Evolutionary conservation across 1,284 basidiomycete genomes (phyloP), one percentile per base, ranked within the genome.

Genomic region (Ustilago xerochloae): DNA sequence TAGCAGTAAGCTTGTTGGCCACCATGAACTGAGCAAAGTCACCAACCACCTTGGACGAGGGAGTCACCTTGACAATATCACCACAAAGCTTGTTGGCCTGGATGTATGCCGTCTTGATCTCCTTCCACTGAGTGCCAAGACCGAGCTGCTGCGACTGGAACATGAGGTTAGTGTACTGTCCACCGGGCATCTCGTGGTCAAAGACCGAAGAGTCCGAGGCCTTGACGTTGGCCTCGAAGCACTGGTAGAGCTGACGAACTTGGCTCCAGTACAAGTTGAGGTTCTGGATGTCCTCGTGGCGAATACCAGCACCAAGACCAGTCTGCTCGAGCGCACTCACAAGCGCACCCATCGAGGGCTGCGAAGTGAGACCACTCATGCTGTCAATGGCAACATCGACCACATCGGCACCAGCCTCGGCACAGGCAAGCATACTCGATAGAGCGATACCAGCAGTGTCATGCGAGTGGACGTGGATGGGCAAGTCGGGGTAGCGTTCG

Each of bases 141-240:
- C 97, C 97, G 55, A 99, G 90, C 86, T 98, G 95, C 62, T 94
- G 89, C 73, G 96, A 94, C 90, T 99, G 97, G 93, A 99, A 99
- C 91, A 86, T 85, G 64, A 86, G 77, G 81, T 86, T 86, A 60
- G 86, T 86, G 81, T 86, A 86, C 78, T 86, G 85, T 32, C 95
- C 96, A 85, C 97, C 97, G 55, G 97, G 97, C 97, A 99, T 99
- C 87, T 99, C 95, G 87, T 99, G 97, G 84, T 96, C 95, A 84
- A 98, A 99, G 67, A 98, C 95, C 86, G 93, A 94, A 48, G 82
- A 84, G 77, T 86, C 85, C 46, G 94, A 96, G 26, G 95, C 93
- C 70, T 94, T 91, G 80, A 99, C 95, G 83, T 98, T 98, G 72
- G 96, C 97, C 86, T 99, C 97, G 88, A 99, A 99, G 88, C 94